Base-by-base conservation (phyloP, 805 yeast species). In the Metschnikowia gelsemii region DNA sequence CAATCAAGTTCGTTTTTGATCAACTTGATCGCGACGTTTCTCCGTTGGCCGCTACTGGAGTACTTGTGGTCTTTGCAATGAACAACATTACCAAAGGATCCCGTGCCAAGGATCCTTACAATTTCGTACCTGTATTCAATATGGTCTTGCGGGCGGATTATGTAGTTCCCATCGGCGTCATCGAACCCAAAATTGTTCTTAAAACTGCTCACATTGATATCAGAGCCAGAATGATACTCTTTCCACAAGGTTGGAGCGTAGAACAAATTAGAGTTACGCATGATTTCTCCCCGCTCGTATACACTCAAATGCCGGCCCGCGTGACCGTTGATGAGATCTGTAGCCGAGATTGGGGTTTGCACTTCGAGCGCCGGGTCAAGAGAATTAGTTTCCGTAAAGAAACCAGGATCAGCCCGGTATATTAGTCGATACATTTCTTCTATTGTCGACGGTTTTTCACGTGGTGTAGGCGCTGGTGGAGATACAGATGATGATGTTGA, bases 11-110 rank as follows among this genome's bases (percentile, higher is more conserved):
- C 82, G 58, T 84, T 85, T 44, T 84, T 80, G 48, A 88, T 81
- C 25, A 87, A 76, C 55, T 87, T 87, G 16, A 88, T 68, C 0
- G 96, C 95, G n/a, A 82, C 84, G 19, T 64, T 64, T 5, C 78
- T 72, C 7, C 12, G n/a, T 12, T 23, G 31, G 11, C 28, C 31
- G 8, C 23, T n/a, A 8, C 27, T 34, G 6, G 39, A 13, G 4
- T 63, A 63, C 54, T 81, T 82, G 55, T 83, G 85, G 62, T 88
- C 96, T 17, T 63, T 58, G 46, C 89, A 83, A 42, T 76, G 70
- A 5, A 84, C 65, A 1, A 88, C 96, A 38, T 78, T 79, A 0
- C 96, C 96, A 66, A 87, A 87, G 31, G 90, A 80, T 6, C 96
- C 96, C 36, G 75, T 77, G 0, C 96, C 96, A 8, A 87, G 68